phyloP scores from a whole-genome alignment of 305 asterid species.

The Fraxinus dipetala region DNA sequence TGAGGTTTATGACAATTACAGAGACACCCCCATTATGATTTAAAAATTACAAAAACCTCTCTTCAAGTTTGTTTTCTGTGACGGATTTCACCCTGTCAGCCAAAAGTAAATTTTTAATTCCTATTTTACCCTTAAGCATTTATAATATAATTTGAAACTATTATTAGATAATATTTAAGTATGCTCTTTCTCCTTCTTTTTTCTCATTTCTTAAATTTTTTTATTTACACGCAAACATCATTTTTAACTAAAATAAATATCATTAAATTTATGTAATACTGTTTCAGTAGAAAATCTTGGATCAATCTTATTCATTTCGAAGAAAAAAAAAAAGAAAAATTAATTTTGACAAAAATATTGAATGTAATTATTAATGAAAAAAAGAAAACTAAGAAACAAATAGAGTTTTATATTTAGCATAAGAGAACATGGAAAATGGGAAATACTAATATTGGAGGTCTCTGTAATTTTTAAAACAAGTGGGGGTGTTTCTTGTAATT shows the following conservation, averaged over 20 bases:
- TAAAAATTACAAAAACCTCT: neutral
- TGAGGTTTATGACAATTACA: neutral
- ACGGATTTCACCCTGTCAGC: neutral
- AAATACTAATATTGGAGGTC: no score
- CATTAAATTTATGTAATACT: neutral
- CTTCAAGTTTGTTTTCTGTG: neutral
- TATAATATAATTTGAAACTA: neutral
- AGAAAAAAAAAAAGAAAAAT: no score
- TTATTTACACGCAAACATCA: neutral
- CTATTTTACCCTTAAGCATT: neutral
- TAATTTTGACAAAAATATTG: no score
- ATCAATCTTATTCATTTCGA: no score
- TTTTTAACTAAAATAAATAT: no score
- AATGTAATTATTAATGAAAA: no score
- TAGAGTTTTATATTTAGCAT: no score
- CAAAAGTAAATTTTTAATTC: neutral
- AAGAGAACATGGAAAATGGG: no score
- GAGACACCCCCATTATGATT: neutral
- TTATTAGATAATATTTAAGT: neutral
- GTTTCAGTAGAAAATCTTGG: no score
- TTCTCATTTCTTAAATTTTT: neutral
- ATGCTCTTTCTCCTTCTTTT: neutral
- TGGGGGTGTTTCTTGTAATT: neutral
- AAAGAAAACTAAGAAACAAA: no score
- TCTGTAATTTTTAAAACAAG: neutral